Base-by-base conservation (phyloP, 495 filamentous ascomycete genomes). In the Annulohypoxylon bovei region DNA sequence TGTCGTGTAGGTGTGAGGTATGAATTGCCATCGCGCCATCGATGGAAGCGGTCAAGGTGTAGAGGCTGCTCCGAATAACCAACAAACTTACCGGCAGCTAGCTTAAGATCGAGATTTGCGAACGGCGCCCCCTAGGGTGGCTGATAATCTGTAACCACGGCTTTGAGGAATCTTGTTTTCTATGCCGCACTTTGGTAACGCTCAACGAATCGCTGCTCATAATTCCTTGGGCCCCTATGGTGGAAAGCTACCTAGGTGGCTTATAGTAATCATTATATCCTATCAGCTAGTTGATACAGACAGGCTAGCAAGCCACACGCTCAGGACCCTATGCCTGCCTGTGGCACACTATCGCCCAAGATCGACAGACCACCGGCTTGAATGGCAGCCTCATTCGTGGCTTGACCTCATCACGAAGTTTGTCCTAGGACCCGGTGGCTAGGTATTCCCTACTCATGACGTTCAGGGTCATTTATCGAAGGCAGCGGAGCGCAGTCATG, bases 391-490 rank as follows among this genome's bases (percentile, higher is more conserved):
- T 70, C 69, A 60, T 61, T 42, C 67, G 68, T 75, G 75, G 72
- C 75, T 73, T 65, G 62, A 60, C 62, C 40, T 62, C 62, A 67
- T 54, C 65, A 22, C 33, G 30, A 70, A 53, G 53, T 47, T 49
- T 67, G 53, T 40, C 28, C 37, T 68, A 35, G 50, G 50, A 35
- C 56, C 40, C 42, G 32, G 46, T 73, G 62, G 63, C 60, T 49
- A 65, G 58, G 67, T 67, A 28, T 70, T 53, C 70, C 66, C 66
- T 70, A 71, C 55, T 65, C 42, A 75, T 77, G 75, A 77, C 75
- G 75, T 75, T 58, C 64, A 27, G 20, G 40, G 16, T 27, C 42
- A 16, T 37, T 16, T 49, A 14, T 54, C 14, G 27, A 7, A 65
- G 30, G 39, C 27, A 23, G 57, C 46, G 20, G 42, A 22, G 22